A percentile compares a stretch with the other conserved stretches of the same genome.
phyloP scores from a whole-genome alignment of 23 red algal genomes.

The Gracilaria gracilis region DNA sequence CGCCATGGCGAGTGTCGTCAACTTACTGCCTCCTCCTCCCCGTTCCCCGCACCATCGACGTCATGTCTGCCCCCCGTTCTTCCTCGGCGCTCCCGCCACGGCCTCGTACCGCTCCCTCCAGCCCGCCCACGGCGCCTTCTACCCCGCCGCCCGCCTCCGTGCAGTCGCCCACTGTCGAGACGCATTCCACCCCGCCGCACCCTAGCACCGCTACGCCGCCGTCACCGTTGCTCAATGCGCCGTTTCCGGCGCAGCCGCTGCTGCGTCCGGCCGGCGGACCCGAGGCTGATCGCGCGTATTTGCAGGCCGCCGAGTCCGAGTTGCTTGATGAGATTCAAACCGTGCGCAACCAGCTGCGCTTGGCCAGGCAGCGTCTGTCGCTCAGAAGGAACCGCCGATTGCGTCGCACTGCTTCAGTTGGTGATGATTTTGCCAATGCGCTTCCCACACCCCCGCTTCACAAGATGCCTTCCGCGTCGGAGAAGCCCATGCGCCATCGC shows the following conservation, averaged over 20 bases:
- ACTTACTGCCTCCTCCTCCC: neutral
- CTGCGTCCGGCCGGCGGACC: neutral
- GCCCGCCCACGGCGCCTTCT: slow-evolving; percentile 16
- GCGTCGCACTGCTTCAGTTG: neutral
- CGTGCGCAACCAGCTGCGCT: slow-evolving; percentile 28
- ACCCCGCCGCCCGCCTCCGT: neutral
- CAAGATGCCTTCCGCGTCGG: slow-evolving; percentile 21
- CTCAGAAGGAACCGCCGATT: slow-evolving; percentile 11
- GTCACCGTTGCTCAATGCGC: slow-evolving; percentile 12
- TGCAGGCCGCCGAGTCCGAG: slow-evolving; percentile 32
- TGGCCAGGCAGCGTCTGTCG: slow-evolving; percentile 16
- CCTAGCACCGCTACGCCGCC: slow-evolving; percentile 1
- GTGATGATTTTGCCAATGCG: neutral
- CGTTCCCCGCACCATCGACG: neutral
- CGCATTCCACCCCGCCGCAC: neutral
- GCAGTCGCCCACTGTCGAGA: neutral
- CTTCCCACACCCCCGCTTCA: neutral
- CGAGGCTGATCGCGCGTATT: slow-evolving; percentile 27
- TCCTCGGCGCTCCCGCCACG: neutral
- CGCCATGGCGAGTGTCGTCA: neutral
- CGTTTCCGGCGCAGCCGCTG: slow-evolving; percentile 14
- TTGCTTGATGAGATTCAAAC: slow-evolving; percentile 57
- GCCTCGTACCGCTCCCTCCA: neutral
- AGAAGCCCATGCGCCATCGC: slow-evolving; percentile 34
- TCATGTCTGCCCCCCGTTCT: slow-evolving; percentile 1